phyloP scores from a whole-genome alignment of 2,329 filamentous ascomycete species.

The Xylaria sp. region DNA sequence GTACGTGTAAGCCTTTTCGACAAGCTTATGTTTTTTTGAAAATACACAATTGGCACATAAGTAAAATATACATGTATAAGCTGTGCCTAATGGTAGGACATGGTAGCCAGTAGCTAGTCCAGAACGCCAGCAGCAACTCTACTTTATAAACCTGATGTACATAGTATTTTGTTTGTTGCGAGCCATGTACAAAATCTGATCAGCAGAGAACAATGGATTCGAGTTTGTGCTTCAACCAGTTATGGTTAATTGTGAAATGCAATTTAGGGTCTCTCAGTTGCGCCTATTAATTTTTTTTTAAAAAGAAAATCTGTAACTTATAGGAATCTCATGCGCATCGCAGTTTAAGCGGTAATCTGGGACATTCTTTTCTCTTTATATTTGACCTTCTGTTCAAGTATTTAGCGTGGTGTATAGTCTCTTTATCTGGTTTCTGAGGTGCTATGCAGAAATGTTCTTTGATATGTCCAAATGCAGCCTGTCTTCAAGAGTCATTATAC shows the following conservation, averaged over 20 bases:
- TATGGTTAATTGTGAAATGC: too few relatives aligned
- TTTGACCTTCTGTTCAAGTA: not conserved
- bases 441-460: not conserved
- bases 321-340: too few relatives aligned
- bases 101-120: too few relatives aligned
- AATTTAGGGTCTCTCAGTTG: not conserved
- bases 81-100: too few relatives aligned
- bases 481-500: not conserved
- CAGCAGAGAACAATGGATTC: not conserved
- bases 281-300: too few relatives aligned
- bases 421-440: conserved; percentile 10
- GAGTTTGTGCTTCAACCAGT: not conserved
- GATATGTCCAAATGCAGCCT: conserved; percentile 31
- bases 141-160: not conserved
- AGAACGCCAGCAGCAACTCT: too few relatives aligned
- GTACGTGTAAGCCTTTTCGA: too few relatives aligned
- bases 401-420: not conserved
- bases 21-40: too few relatives aligned
- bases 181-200: not conserved
- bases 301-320: too few relatives aligned
- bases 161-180: not conserved
- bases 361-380: conserved; percentile 6
- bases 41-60: too few relatives aligned
- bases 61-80: too few relatives aligned
- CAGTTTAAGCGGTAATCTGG: not conserved